Base-by-base conservation (phyloP, 2,329 filamentous ascomycete species). In the Aspergillus hiratsukae region DNA sequence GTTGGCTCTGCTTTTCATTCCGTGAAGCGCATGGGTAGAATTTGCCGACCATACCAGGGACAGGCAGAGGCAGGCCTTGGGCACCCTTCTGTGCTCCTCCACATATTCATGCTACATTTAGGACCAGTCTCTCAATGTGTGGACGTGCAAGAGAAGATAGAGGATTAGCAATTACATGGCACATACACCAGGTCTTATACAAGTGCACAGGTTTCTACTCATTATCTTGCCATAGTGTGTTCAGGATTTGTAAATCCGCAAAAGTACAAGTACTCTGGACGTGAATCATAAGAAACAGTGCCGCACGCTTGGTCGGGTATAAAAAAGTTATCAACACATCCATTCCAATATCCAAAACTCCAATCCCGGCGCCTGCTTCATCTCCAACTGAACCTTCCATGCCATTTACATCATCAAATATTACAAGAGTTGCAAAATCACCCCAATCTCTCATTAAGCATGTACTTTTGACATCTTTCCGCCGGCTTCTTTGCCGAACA, bases 401-500 rank as follows among this genome's bases (percentile, higher is more conserved):
- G 49, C 49, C 40, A 10, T n/a, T 51, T 21, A 35, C 5, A 43
- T 40, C 37, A 8, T 28, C n/a, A 37, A 6, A 37, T 6, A 37
- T 37, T 37, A n/a, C 2, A 7, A 7, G 31, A 14, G 31, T 17
- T 2, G 14, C 5, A 17, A 17, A 17, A 17, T 17, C 31, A 17
- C 31, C 31, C 11, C 3, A 37, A 37, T 37, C 5, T 27, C 10
- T 7, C 37, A 40, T 43, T 45, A 29, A 17, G 5, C 23, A 7
- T 37, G 31, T 21, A 7, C 28, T n/a, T n/a, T 40, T 3, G 21
- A 19, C 19, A 27, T 4, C 17, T 46, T 43, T 51, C 37, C 41
- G n/a, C 41, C 19, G 19, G 51, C 31, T 46, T 58, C 54, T 51
- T 51, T 41, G 23, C 63, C 61, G 54, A 73, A 75, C 46, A 76